Conservation (phyloP, 164 flowering plant species). For the Aristolochia californica region DNA sequence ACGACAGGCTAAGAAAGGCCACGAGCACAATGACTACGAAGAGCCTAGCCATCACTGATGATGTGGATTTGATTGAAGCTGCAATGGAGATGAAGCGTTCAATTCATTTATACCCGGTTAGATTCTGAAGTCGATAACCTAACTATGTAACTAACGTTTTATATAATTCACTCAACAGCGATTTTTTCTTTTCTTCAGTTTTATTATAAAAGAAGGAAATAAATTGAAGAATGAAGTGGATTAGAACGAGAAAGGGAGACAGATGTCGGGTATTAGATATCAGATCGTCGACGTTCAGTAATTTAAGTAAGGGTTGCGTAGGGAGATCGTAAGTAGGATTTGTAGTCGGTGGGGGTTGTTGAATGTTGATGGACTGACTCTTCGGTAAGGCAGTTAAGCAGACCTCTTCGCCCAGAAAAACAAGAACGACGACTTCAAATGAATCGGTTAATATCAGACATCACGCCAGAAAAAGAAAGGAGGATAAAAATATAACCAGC, state of each 20-base stretch:
- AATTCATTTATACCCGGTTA: background rate
- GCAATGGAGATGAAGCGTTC: too few relatives aligned
- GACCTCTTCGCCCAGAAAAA: background rate
- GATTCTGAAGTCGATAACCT: conserved; percentile 8
- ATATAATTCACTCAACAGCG: too few relatives aligned
- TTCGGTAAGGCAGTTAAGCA: background rate
- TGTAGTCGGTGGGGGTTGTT: background rate
- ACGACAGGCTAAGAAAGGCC: conserved; percentile 5
- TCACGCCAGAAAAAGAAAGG: too few relatives aligned
- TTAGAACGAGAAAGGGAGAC: background rate
- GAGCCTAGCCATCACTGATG: conserved; percentile 17
- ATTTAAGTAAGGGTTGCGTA: background rate
- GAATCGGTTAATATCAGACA: too few relatives aligned
- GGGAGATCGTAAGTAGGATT: background rate
- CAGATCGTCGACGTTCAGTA: background rate
- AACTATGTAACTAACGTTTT: background rate
- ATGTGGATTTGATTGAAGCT: too few relatives aligned
- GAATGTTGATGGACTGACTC: background rate
- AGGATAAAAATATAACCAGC: too few relatives aligned
- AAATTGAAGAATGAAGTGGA: background rate
- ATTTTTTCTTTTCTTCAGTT: too few relatives aligned
- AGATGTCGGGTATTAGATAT: background rate
- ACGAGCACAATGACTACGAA: conserved; percentile 1
- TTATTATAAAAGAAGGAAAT: too few relatives aligned
- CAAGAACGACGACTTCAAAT: too few relatives aligned